phyloP scores from a whole-genome alignment of 2,329 filamentous ascomycete species.

The Cytospora mali region DNA sequence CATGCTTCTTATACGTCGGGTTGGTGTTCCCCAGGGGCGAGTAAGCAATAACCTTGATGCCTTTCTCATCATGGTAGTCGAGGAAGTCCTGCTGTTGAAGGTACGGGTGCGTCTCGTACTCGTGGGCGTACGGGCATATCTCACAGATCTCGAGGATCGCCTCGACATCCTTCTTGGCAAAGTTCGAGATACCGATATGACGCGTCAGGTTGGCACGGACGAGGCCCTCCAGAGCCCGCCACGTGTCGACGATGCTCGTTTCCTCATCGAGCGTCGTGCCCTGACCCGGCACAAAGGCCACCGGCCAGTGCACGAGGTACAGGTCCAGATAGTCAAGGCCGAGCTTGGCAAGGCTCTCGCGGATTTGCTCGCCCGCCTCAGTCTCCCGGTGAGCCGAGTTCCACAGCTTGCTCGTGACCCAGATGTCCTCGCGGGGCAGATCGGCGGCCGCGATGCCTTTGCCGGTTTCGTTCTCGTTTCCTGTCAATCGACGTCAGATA shows the following conservation, averaged over 20 bases:
- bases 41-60: conserved; percentile 48
- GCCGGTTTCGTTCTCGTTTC: conserved; percentile 52
- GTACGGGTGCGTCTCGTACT: conserved; percentile 58
- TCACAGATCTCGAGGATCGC: conserved; percentile 44
- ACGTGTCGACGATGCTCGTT: conserved; percentile 48
- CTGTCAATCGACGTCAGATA: conserved; percentile 28
- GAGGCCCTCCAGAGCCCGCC: conserved; percentile 60
- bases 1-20: conserved; percentile 45
- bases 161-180: conserved; percentile 46
- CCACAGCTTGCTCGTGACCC: conserved; percentile 49
- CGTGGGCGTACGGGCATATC: conserved; percentile 59
- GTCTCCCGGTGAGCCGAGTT: conserved; percentile 38
- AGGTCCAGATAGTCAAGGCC: conserved; percentile 54
- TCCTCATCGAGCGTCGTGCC: conserved; percentile 35
- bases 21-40: conserved; percentile 57
- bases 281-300: conserved; percentile 40
- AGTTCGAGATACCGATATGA: conserved; percentile 66
- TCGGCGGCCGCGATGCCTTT: conserved; percentile 49
- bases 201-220: conserved; percentile 54
- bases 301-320: conserved; percentile 59
- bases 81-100: conserved; percentile 53
- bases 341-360: conserved; percentile 50
- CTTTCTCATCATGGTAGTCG: conserved; percentile 46
- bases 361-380: conserved; percentile 48
- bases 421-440: conserved; percentile 57